Evolutionary conservation across 768 basidiomycete genomes (phyloP).

Genomic region (Tylopilus balloui): DNA sequence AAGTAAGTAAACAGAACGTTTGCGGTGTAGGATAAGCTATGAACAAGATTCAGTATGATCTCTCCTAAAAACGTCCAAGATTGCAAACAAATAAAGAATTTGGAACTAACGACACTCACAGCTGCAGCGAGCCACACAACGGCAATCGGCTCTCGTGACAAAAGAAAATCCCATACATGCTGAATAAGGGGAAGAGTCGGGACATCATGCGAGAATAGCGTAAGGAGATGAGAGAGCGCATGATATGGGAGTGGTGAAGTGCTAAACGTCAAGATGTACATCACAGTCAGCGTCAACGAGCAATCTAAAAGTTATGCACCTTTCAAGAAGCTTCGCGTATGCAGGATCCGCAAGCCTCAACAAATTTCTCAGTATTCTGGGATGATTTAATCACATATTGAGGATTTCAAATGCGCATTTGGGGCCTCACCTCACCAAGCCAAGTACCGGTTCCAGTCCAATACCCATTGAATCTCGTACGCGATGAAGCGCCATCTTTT

Average conservation of each 20-base stretch:
- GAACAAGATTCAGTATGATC: slow-evolving; percentile 1
- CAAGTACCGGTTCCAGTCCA: slow-evolving; percentile 80
- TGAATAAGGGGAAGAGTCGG: slow-evolving; percentile 87
- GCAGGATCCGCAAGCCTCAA: slow-evolving; percentile 65
- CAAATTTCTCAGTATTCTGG: slow-evolving; percentile 70
- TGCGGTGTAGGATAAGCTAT: slow-evolving; percentile 72
- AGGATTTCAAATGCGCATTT: not conserved
- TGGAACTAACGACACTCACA: slow-evolving; percentile 43
- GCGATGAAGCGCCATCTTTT: slow-evolving; percentile 31
- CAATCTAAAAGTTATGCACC: slow-evolving; percentile 36
- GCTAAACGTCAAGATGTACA: slow-evolving; percentile 33
- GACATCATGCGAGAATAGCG: slow-evolving; percentile 88
- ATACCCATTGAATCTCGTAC: slow-evolving; percentile 86
- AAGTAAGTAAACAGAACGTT: slow-evolving; percentile 57
- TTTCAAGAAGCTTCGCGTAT: slow-evolving; percentile 64
- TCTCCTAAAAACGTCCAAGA: no score
- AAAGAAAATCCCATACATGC: slow-evolving; percentile 85
- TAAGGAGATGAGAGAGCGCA: slow-evolving; percentile 85
- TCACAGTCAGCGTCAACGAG: not conserved
- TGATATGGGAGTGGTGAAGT: slow-evolving; percentile 81
- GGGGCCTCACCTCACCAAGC: slow-evolving; percentile 56
- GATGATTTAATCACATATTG: not conserved
- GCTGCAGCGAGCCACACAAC: slow-evolving; percentile 81
- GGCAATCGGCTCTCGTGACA: slow-evolving; percentile 76
- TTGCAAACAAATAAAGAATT: not conserved